Evolutionary conservation across 2,329 filamentous ascomycete genomes (phyloP).

Genomic region (Graphilbum sp.): DNA sequence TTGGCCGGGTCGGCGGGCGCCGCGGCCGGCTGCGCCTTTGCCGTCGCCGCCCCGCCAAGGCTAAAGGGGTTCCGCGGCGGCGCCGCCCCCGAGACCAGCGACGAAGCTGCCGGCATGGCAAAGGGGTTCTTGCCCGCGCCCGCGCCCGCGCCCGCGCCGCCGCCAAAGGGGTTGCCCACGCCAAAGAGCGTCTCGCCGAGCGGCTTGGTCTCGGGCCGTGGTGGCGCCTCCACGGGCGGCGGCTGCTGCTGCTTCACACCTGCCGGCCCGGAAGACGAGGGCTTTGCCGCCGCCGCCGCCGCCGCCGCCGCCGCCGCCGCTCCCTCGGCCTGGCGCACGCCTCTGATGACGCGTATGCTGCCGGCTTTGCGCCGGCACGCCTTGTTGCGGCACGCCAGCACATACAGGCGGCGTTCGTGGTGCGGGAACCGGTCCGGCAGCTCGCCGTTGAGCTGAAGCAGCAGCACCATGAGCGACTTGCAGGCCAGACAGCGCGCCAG

Average conservation of each 20-base stretch:
- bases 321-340: slow-evolving; percentile 28
- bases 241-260: slow-evolving; percentile 14
- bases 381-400: slow-evolving; percentile 67
- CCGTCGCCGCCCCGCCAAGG: not conserved
- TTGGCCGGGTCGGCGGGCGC: not conserved
- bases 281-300: slow-evolving; percentile 7
- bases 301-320: slow-evolving; percentile 25
- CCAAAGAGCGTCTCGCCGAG: slow-evolving; percentile 59
- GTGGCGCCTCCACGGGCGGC: not conserved
- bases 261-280: slow-evolving; percentile 14
- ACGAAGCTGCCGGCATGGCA: not conserved
- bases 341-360: slow-evolving; percentile 60
- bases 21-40: not conserved
- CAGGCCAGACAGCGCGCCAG: slow-evolving; percentile 79
- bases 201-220: slow-evolving; percentile 16
- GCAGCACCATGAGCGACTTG: slow-evolving; percentile 64
- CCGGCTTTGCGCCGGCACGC: slow-evolving; percentile 69
- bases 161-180: slow-evolving; percentile 27
- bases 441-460: slow-evolving; percentile 84
- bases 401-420: slow-evolving; percentile 75
- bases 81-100: not conserved
- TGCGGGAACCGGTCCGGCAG: slow-evolving; percentile 72
- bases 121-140: not conserved
- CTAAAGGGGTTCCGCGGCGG: slow-evolving; percentile 2
- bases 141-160: slow-evolving; percentile 17